phyloP scores from a whole-genome alignment of 805 yeast genomes.

The Starmerella stigmatis region DNA sequence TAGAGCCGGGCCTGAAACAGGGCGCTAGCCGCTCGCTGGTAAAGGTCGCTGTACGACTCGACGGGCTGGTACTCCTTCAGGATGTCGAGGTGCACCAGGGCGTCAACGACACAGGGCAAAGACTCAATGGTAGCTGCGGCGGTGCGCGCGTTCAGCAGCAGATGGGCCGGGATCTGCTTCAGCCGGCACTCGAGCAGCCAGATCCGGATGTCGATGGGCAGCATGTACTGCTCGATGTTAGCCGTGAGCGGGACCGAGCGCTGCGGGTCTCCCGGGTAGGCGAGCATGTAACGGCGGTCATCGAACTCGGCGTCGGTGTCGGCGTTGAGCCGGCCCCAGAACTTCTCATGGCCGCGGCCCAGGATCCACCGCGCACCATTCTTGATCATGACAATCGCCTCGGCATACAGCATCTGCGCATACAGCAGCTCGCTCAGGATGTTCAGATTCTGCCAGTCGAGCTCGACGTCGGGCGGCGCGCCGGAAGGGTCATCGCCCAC shows the following conservation, averaged over 20 bases:
- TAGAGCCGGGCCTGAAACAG: constrained; percentile 58
- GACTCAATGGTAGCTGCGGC: constrained; percentile 23
- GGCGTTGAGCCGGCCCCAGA: constrained; percentile 46
- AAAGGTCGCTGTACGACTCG: constrained; percentile 60
- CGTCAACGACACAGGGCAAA: constrained; percentile 47
- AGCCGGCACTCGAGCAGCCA: constrained; percentile 70
- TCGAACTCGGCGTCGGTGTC: constrained; percentile 76
- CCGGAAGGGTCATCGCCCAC: neutral
- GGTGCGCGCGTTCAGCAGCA: constrained; percentile 15
- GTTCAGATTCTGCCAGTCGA: constrained; percentile 84
- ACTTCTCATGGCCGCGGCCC: constrained; percentile 42
- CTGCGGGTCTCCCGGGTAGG: constrained; percentile 1
- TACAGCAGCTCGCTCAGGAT: constrained; percentile 72
- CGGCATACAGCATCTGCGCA: constrained; percentile 28
- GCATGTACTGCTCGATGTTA: constrained; percentile 29
- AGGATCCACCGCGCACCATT: constrained; percentile 76
- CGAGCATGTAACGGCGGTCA: constrained; percentile 39
- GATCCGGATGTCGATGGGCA: constrained; percentile 82
- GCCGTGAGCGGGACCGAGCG: constrained; percentile 1
- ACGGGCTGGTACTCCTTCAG: constrained; percentile 45
- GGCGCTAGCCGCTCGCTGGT: constrained; percentile 62
- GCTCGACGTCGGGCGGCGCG: constrained; percentile 31
- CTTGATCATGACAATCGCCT: constrained; percentile 48
- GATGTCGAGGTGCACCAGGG: constrained; percentile 54
- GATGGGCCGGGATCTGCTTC: constrained; percentile 34